Conservation (phyloP, 371 early-diverging fungal genomes). For the Mucor plumbeus region DNA sequence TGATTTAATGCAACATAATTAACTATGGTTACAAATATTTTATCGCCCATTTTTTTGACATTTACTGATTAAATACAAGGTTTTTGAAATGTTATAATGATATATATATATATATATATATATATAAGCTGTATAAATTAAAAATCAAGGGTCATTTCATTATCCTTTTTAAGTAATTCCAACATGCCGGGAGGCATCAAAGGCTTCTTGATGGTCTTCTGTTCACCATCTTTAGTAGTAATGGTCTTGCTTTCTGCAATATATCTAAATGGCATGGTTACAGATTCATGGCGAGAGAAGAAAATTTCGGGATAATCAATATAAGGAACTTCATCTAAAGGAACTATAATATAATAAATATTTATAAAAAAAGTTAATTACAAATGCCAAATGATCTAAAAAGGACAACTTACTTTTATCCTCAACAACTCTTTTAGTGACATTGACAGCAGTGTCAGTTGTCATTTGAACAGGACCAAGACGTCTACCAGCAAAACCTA, state of each 20-base stretch:
- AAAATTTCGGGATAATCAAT: constrained; percentile 79
- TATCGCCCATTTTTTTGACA: no score
- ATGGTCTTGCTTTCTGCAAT: constrained; percentile 56
- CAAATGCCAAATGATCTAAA: neutral
- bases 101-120: neutral
- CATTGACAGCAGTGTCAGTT: constrained; percentile 69
- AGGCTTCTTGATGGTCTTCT: constrained; percentile 63
- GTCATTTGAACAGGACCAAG: constrained; percentile 84
- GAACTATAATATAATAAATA: constrained; percentile 45
- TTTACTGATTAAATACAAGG: neutral
- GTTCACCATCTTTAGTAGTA: constrained; percentile 52
- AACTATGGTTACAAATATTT: no score
- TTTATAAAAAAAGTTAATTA: neutral
- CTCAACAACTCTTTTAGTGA: constrained; percentile 64
- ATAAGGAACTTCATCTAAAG: constrained; percentile 68
- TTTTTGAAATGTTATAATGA: neutral
- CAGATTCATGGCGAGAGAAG: constrained; percentile 72
- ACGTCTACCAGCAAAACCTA: constrained; percentile 80
- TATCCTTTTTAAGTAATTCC: constrained; percentile 75
- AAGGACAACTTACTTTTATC: constrained; percentile 50
- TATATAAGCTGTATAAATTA: constrained; percentile 12
- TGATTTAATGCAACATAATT: no score
- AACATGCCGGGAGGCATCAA: constrained; percentile 80
- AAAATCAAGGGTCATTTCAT: constrained; percentile 67
- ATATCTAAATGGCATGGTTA: constrained; percentile 78